Evolutionary conservation across 352 stramenopile species (phyloP), one percentile per base, ranked within the genome.

Genomic region (Phytophthora agathidicida): DNA sequence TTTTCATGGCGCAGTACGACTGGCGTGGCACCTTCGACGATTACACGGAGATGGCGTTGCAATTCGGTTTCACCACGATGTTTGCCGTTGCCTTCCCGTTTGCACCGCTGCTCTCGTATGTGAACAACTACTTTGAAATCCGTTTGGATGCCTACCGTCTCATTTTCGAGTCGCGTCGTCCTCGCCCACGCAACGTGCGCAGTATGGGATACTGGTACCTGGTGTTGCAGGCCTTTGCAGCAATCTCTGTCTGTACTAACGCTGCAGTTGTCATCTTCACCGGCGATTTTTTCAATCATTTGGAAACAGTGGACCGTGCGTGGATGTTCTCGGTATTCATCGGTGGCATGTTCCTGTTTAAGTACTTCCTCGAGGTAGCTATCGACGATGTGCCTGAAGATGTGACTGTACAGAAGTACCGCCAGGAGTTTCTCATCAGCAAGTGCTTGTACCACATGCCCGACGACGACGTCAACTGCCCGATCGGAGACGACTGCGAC

Each of bases 71-170:
- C 62, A 93, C 84, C 26, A 93, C 75, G 14, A 91, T 96, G 75
- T 96, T 96, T 86, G 93, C 96, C 1, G 86, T 91, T 13, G 93
- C 93, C 23, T 98, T 98, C 68, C 95, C 95, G 3, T 82, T 98
- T 54, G 94, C 94, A 32, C 86, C 92, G 36, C 48, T 98, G 39
- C 80, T 98, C 17, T 95, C 92, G 42, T 94, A 96, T 55, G 59
- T 97, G 43, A 96, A 97, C 54, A 97, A 98, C 68, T 88, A 94
- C 55, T 86, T 98, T 50, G 93, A 98, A 68, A 95, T 97, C 56
- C 86, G 94, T 45, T 73, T 96, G 16, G 89, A 98, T 41, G 89
- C 86, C 0, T 92, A 91, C 46, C 93, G 94, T 27, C 68, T 98
- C 13, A 60, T 93, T 50, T 83, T 83, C 17, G 81, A 96, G 64